Evolutionary conservation across 2,329 filamentous ascomycete genomes (phyloP).

Genomic region (Cladophialophora chaetospira): DNA sequence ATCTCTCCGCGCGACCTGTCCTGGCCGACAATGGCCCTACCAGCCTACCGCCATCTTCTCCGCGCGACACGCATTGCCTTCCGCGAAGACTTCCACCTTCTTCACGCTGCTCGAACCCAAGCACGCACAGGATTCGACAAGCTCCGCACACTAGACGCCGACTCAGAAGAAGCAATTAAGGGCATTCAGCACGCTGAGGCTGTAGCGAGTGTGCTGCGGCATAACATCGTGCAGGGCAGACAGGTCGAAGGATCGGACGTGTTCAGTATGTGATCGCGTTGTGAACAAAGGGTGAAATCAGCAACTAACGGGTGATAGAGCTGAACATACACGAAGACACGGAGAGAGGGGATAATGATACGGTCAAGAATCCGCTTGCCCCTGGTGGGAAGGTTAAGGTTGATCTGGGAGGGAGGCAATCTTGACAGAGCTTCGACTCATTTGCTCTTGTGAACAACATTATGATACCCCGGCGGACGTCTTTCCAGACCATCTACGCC

Average conservation of each 20-base stretch:
- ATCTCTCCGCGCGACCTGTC: neutral
- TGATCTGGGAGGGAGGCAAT: slow-evolving; percentile 41
- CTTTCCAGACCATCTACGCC: neutral
- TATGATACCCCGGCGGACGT: slow-evolving; percentile 20
- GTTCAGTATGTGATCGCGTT: slow-evolving; percentile 18
- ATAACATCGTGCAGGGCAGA: slow-evolving; percentile 87
- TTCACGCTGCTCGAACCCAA: slow-evolving; percentile 70
- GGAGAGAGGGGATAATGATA: slow-evolving; percentile 91
- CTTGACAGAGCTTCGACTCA: slow-evolving; percentile 1
- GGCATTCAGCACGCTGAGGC: slow-evolving; percentile 79
- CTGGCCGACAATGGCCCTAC: slow-evolving; percentile 59
- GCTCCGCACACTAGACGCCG: slow-evolving; percentile 61
- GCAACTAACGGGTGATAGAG: slow-evolving; percentile 54
- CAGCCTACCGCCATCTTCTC: slow-evolving; percentile 78
- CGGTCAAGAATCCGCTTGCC: slow-evolving; percentile 60
- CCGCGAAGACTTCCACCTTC: slow-evolving; percentile 69
- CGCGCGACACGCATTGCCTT: slow-evolving; percentile 84
- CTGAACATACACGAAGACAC: slow-evolving; percentile 87
- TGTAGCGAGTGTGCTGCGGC: slow-evolving; percentile 73
- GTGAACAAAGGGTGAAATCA: too few relatives aligned
- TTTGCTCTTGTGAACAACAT: slow-evolving; percentile 4
- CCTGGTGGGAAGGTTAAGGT: slow-evolving; percentile 30
- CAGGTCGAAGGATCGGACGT: slow-evolving; percentile 45
- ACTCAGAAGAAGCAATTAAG: slow-evolving; percentile 61
- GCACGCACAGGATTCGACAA: slow-evolving; percentile 74